Evolutionary conservation across 108 stramenopile genomes (phyloP).

Genomic region (Cyclotella sp.): DNA sequence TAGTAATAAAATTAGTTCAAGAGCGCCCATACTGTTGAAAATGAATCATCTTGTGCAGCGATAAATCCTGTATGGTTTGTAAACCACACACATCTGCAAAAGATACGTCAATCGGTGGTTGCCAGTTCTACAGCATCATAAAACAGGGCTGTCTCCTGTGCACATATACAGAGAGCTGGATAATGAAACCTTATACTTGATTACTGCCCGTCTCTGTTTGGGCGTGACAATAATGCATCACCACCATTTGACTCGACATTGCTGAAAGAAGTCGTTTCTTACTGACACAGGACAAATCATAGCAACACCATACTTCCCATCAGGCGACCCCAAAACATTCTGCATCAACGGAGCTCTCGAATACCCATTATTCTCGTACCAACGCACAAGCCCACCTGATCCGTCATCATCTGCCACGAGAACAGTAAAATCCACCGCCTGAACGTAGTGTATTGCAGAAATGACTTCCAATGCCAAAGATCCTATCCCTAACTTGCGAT

Average conservation of each 20-base stretch:
- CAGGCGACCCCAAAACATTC: conserved; percentile 70
- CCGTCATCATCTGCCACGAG: conserved; percentile 83
- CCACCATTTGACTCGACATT: conserved; percentile 75
- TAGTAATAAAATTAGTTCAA: no score
- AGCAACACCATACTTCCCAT: conserved; percentile 62
- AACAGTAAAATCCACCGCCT: conserved; percentile 74
- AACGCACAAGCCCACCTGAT: conserved; percentile 66
- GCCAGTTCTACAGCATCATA: no score
- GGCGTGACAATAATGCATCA: conserved; percentile 14
- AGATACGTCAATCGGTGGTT: no score
- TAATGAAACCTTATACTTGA: no score
- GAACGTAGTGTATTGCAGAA: conserved; percentile 67
- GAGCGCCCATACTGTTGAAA: no score
- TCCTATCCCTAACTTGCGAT: conserved; percentile 61
- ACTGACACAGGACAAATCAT: conserved; percentile 79
- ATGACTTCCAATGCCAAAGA: conserved; percentile 77
- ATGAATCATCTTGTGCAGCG: no score
- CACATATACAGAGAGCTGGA: no score
- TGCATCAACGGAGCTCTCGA: conserved; percentile 69
- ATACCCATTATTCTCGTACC: conserved; percentile 77
- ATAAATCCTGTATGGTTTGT: no score
- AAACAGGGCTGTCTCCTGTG: no score
- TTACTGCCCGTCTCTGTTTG: no score
- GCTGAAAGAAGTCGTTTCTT: conserved; percentile 41
- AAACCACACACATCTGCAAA: no score